Conservation (phyloP, 345 rosid species). For the Syzygium jambos region DNA sequence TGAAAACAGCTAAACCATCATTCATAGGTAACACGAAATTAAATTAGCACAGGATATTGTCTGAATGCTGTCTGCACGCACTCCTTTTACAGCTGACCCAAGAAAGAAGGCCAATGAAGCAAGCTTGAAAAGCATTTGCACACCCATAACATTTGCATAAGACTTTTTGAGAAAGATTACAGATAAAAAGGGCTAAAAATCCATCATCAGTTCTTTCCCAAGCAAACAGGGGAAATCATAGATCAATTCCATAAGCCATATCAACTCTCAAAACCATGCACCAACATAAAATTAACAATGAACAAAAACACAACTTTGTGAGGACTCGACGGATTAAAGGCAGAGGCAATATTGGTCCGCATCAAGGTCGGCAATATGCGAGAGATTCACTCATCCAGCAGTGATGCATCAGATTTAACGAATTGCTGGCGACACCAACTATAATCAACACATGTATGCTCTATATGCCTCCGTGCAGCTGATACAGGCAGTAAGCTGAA, state of each 20-base stretch:
- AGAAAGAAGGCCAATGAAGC: not conserved
- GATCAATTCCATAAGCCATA: not conserved
- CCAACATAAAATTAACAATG: not conserved
- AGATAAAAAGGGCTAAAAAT: not conserved
- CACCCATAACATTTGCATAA: not conserved
- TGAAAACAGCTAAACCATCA: not conserved
- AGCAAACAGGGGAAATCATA: not conserved
- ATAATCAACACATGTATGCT: not conserved
- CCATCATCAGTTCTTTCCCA: not conserved
- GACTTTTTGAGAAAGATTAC: not conserved
- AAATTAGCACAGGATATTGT: not conserved
- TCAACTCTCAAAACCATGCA: not conserved
- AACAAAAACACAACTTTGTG: not conserved
- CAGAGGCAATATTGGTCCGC: not conserved
- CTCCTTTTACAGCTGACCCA: not conserved
- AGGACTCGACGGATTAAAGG: not conserved
- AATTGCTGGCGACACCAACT: not conserved
- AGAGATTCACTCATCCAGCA: not conserved
- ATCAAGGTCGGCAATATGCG: not conserved
- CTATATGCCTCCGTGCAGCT: not conserved
- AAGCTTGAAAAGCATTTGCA: not conserved
- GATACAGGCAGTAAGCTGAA: not conserved
- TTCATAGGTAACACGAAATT: not conserved
- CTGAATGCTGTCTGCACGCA: not conserved
- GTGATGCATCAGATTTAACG: not conserved